Conservation (phyloP, 176 grass and related monocot species). For the Alloteropsis semialata region DNA sequence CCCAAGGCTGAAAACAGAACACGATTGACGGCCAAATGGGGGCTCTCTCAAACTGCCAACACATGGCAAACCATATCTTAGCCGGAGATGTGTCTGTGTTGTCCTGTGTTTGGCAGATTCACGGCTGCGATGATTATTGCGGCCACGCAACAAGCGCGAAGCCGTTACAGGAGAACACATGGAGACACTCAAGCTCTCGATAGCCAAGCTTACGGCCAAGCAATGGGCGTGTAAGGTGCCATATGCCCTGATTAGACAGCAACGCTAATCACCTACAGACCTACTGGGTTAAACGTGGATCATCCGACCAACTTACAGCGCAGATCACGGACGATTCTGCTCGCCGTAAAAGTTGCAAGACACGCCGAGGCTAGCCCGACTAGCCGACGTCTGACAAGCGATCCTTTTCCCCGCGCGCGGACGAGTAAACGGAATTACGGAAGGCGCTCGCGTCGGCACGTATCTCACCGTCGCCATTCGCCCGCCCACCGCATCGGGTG, state of each 20-base stretch:
- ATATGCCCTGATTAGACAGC: too few species aligned
- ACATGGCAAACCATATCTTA: neutral
- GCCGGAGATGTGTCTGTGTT: neutral
- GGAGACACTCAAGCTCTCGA: too few species aligned
- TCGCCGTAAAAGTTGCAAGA: neutral
- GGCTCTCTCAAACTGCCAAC: neutral
- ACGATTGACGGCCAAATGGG: neutral
- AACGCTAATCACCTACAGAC: neutral
- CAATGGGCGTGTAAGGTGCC: too few species aligned
- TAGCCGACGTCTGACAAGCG: conserved; percentile 1
- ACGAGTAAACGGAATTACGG: neutral
- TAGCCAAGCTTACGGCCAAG: too few species aligned
- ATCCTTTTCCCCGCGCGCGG: neutral
- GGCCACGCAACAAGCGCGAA: neutral
- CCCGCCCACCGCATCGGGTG: neutral
- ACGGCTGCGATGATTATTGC: neutral
- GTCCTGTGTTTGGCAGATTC: neutral
- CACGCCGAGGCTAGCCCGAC: neutral
- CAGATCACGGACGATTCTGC: neutral
- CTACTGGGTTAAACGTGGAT: neutral
- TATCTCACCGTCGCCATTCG: neutral
- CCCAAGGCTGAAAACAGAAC: neutral
- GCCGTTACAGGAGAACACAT: neutral
- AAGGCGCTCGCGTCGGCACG: conserved; percentile 9
- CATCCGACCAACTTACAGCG: neutral